These are phyloP conservation scores for Colletotrichum musae DNA, from an alignment of 2,329 filamentous ascomycete species.

Conservation along the genomic window DNA sequence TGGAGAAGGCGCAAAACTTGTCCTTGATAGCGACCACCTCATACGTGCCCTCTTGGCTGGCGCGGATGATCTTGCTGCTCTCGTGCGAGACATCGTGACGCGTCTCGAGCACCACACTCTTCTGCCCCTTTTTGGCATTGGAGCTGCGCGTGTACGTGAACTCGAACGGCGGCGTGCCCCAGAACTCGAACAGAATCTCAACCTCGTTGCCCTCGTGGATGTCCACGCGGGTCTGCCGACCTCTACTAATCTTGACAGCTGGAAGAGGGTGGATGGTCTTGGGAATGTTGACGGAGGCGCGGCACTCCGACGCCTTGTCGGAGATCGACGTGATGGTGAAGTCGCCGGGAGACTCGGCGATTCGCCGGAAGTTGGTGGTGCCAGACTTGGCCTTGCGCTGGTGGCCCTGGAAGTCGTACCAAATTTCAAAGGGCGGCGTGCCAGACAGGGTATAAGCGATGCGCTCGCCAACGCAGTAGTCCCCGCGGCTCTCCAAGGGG, in stretches of 20 bases:
- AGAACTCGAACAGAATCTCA: constrained; percentile 95
- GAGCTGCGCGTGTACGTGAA: constrained; percentile 96
- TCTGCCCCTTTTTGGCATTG: constrained; percentile 85
- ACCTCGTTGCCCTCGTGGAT: constrained; percentile 98
- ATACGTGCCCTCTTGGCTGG: constrained; percentile 95
- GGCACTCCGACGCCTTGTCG: constrained; percentile 91
- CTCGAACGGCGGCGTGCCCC: constrained; percentile 95
- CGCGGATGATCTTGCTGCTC: constrained; percentile 83
- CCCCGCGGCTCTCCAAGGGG: constrained; percentile 83
- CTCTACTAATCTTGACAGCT: constrained; percentile 90
- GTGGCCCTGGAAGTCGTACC: constrained; percentile 88
- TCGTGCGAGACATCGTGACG: constrained; percentile 89
- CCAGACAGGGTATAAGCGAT: constrained; percentile 94
- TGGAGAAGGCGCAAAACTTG: constrained; percentile 90
- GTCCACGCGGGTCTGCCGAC: constrained; percentile 84
- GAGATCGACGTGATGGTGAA: constrained; percentile 90
- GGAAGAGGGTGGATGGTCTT: constrained; percentile 94
- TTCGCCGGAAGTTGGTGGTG: constrained; percentile 89
- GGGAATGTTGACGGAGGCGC: constrained; percentile 81
- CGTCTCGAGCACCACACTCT: constrained; percentile 87
- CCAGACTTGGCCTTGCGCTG: constrained; percentile 83
- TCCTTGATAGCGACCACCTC: constrained; percentile 98
- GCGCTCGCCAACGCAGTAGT: constrained; percentile 97
- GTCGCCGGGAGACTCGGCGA: constrained; percentile 90
- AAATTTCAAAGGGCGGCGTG: constrained; percentile 91